phyloP scores from a whole-genome alignment of 176 grass and related monocot species.

The Zoysia pacifica region DNA sequence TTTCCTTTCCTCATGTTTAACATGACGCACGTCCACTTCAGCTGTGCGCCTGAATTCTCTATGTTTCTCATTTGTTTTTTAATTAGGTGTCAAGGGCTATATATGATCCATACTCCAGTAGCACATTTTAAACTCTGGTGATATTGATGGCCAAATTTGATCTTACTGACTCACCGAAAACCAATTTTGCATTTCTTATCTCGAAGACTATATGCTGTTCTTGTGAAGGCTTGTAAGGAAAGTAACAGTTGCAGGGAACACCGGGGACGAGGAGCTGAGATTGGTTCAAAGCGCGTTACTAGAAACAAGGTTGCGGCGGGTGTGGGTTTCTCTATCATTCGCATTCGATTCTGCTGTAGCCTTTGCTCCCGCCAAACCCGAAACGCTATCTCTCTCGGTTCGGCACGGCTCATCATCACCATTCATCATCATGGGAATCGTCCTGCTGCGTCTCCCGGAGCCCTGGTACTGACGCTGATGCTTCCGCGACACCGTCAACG shows the following conservation, averaged over 20 bases:
- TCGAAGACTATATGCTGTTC: not conserved
- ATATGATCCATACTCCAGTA: not conserved
- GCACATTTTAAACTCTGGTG: not conserved
- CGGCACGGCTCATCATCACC: not conserved
- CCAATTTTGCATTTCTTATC: not conserved
- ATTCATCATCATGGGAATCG: not conserved
- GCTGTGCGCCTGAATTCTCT: not conserved
- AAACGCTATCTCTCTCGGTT: not conserved
- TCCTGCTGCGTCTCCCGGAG: constrained; percentile 11
- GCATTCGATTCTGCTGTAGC: constrained; percentile 5
- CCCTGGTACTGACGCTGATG: not conserved
- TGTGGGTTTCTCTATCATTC: not conserved
- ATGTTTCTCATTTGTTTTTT: not conserved
- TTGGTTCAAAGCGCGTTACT: constrained; percentile 39
- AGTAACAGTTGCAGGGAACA: not conserved
- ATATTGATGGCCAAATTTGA: not conserved
- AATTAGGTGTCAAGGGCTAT: not conserved
- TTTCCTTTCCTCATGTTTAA: constrained; percentile 23
- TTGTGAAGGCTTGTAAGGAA: not conserved
- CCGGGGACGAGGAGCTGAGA: not conserved
- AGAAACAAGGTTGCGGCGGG: not conserved
- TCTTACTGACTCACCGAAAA: constrained; percentile 7
- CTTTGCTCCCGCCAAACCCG: not conserved
- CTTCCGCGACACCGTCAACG: constrained; percentile 20
- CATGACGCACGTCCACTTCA: constrained; percentile 31